phyloP scores from a whole-genome alignment of 2,329 filamentous ascomycete species.

The Cercospora citrullina region DNA sequence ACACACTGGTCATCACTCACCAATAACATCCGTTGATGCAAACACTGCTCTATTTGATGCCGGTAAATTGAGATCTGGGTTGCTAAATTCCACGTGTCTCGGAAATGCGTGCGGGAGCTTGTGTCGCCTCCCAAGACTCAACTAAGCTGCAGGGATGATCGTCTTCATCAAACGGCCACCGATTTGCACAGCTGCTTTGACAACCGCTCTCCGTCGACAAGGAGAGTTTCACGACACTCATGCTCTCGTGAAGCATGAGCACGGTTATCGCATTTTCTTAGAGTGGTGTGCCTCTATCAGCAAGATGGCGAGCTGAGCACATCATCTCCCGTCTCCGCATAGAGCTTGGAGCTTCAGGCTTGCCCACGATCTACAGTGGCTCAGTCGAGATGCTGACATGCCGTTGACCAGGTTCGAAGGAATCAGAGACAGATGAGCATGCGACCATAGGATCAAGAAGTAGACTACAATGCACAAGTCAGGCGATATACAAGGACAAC shows the following conservation, averaged over 20 bases:
- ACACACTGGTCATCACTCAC: not conserved
- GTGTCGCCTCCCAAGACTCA: constrained; percentile 6
- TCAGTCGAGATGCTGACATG: not conserved
- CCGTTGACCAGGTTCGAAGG: not conserved
- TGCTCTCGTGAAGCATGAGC: not conserved
- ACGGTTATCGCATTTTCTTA: not conserved
- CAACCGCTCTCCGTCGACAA: not conserved
- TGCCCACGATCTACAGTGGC: not conserved
- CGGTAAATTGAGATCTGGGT: constrained; percentile 1
- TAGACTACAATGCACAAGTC: not conserved
- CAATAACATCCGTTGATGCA: not conserved
- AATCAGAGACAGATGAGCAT: not conserved
- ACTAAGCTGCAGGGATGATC: constrained; percentile 9
- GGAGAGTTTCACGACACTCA: not conserved
- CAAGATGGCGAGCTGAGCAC: not conserved
- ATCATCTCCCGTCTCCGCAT: not conserved
- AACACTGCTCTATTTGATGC: not conserved
- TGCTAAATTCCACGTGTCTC: constrained; percentile 10
- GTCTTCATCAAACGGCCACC: constrained; percentile 5
- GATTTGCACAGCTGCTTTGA: not conserved
- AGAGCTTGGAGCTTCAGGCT: not conserved
- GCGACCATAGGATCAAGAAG: not conserved
- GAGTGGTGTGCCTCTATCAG: not conserved
- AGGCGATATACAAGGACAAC: not conserved
- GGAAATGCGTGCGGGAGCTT: constrained; percentile 9